A percentile compares a stretch with the other conserved stretches of the same genome.
phyloP scores from a whole-genome alignment of 78 protist genomes.

The slime mould (Dictyostelium discoideum) region DNA sequence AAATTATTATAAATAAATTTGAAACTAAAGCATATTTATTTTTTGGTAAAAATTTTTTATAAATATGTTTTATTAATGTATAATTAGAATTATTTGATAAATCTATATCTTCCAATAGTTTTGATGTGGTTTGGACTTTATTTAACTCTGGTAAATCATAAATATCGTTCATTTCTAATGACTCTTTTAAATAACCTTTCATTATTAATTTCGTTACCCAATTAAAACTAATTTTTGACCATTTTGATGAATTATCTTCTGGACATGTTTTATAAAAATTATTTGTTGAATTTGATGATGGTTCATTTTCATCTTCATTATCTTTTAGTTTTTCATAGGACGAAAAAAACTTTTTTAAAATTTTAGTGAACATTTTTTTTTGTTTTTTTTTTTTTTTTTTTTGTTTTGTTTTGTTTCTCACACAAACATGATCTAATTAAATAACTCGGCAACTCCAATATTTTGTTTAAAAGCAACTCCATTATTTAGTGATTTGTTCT shows the following conservation, averaged over 20 bases:
- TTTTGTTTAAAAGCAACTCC: too few relatives aligned
- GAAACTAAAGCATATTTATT: not conserved
- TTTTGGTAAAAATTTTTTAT: not conserved
- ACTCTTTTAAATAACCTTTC: conserved; percentile 24
- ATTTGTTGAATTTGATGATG: not conserved
- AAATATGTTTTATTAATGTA: conserved; percentile 24
- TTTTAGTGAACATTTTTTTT: not conserved
- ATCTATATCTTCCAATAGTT: not conserved
- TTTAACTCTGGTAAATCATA: not conserved
- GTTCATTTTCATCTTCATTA: not conserved
- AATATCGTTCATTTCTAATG: conserved; percentile 34
- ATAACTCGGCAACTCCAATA: too few relatives aligned
- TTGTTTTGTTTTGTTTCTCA: too few relatives aligned
- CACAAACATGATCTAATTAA: too few relatives aligned
- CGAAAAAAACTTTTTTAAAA: not conserved
- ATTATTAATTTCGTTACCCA: conserved; percentile 20
- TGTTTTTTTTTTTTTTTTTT: too few relatives aligned
- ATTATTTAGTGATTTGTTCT: too few relatives aligned
- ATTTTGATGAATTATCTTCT: not conserved
- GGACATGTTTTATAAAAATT: conserved; percentile 17
- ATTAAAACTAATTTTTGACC: not conserved
- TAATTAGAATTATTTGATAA: not conserved
- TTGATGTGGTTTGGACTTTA: not conserved
- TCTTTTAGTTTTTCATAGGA: not conserved
- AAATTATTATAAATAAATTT: not conserved